Conservation (phyloP, 2,329 filamentous ascomycete genomes). For the Colletotrichum sp. region DNA sequence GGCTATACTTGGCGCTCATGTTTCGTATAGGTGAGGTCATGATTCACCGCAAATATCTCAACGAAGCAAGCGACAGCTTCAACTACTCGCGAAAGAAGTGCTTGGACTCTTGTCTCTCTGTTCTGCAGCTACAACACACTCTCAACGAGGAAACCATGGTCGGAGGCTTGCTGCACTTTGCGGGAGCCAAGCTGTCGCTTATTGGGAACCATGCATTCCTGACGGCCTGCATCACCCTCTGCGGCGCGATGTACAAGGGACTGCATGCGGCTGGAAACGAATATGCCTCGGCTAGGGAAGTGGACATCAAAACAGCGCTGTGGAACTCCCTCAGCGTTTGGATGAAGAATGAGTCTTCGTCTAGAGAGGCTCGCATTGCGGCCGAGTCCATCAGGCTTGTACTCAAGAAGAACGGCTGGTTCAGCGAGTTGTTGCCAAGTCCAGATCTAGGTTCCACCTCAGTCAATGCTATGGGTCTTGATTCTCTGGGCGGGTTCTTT, state of each 20-base stretch:
- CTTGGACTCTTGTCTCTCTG: slow-evolving; percentile 26
- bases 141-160: slow-evolving; percentile 26
- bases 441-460: no score
- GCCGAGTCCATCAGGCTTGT: background rate
- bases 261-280: background rate
- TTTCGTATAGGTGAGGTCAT: slow-evolving; percentile 32
- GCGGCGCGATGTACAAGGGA: background rate
- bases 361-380: background rate
- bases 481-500: background rate
- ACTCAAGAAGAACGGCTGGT: background rate
- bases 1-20: slow-evolving; percentile 30
- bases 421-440: background rate
- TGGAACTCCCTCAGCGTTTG: background rate
- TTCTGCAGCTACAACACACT: slow-evolving; percentile 26
- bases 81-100: slow-evolving; percentile 29
- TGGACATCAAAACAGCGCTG: background rate
- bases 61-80: slow-evolving; percentile 20
- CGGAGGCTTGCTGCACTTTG: slow-evolving; percentile 23
- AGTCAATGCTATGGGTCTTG: background rate
- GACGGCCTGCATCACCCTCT: slow-evolving; percentile 26
- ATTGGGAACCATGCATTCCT: slow-evolving; percentile 25
- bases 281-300: background rate
- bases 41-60: slow-evolving; percentile 32
- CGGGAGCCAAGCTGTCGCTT: slow-evolving; percentile 25
- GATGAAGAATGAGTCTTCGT: background rate